Base-by-base conservation (phyloP, 805 yeast genomes). In the Metschnikowia baotianmanensis region DNA sequence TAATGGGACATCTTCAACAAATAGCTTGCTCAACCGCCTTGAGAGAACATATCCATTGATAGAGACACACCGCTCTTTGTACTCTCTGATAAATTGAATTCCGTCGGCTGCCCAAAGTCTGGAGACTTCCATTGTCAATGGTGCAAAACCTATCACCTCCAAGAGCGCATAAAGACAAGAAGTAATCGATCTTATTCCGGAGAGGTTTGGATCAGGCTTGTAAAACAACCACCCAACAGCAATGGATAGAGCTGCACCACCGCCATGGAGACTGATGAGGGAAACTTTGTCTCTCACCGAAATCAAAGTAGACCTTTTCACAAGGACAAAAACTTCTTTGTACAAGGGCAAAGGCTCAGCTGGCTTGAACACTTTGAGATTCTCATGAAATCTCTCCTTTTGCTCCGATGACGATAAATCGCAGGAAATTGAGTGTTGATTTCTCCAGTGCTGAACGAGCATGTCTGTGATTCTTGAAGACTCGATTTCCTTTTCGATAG, bases 151-250 rank as follows among this genome's bases (percentile, higher is more conserved):
- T 25, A 68, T 48, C 5, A 67, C 57, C 42, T 69, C 74, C 30
- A 69, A 38, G 51, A 65, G 50, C 6, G 63, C 65, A 47, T 68
- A 69, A 16, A 68, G 50, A 12, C 51, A 27, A 1, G 73, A 68
- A 1, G 71, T 69, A 17, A 57, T 56, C 11, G 95, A 73, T 46
- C 95, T 63, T 16, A 85, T 72, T 5, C 95, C 95, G 1, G 80
- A 72, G 25, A 80, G 48, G 10, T 77, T 67, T 3, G 73, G 70
- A 15, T 72, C 76, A 3, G 89, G 89, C 48, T 76, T 76, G 56
- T 62, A 82, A 53, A 82, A 87, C 30, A 87, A 72, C 89, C 93
- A 85, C 0, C 96, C 96, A 30, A 76, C 63, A n/a, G 80, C 63
- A 2, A 78, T 55, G 0, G 88, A 83, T 46, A 85, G 62, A 5